These are phyloP conservation scores for Kwoniella sp. DNA, from an alignment of 768 basidiomycete genomes.

Conservation along the genomic window DNA sequence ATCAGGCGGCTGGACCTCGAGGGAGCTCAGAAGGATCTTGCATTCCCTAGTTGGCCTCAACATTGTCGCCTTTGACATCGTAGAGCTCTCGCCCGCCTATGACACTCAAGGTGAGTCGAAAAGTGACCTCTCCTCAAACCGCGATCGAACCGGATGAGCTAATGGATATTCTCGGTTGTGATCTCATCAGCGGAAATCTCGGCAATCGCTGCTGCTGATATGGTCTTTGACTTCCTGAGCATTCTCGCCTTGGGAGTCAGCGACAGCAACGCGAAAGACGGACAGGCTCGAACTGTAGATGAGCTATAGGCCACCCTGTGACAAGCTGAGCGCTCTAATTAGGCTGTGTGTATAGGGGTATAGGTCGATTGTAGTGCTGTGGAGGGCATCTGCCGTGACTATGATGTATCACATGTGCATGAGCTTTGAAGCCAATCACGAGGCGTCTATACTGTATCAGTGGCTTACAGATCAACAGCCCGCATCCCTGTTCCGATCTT, in stretches of 20 bases:
- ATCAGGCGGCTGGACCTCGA: slow-evolving; percentile 48
- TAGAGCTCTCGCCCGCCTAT: slow-evolving; percentile 50
- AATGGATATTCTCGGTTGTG: background rate
- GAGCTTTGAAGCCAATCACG: no score
- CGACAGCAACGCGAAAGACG: background rate
- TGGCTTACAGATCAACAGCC: no score
- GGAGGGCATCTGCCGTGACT: no score
- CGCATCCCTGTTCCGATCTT: no score
- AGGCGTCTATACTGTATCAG: no score
- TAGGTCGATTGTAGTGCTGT: no score
- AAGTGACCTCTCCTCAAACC: background rate
- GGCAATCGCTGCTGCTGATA: slow-evolving; percentile 44
- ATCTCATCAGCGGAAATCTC: slow-evolving; percentile 35
- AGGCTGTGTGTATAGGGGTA: no score
- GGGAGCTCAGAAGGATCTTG: slow-evolving; percentile 48
- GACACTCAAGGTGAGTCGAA: slow-evolving; percentile 44
- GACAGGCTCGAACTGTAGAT: slow-evolving; percentile 10
- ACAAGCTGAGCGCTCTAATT: no score
- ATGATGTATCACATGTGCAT: no score
- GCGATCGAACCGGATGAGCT: background rate
- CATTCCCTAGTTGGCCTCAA: slow-evolving; percentile 49
- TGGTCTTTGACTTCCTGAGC: slow-evolving; percentile 47
- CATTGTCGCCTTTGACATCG: slow-evolving; percentile 49
- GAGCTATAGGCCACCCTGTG: slow-evolving; percentile 1
- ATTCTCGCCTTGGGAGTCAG: slow-evolving; percentile 38